Conservation (phyloP, 129 eudicot species). For the Lonicera japonica region DNA sequence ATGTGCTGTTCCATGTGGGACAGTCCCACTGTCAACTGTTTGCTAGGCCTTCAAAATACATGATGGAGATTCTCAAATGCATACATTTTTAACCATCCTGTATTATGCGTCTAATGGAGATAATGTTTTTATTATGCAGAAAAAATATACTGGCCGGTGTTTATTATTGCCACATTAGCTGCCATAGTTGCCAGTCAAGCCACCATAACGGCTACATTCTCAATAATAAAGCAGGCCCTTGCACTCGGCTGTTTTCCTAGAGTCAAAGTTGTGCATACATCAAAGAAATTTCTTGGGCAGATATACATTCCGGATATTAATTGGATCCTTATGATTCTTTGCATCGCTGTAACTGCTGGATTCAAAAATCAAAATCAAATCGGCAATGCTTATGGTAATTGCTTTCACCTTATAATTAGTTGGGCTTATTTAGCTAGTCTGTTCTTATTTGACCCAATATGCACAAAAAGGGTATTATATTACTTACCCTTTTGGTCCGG, state of each 20-base stretch:
- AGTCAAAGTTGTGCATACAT: slow-evolving; percentile 85
- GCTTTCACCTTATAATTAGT: no score
- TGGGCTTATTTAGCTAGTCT: no score
- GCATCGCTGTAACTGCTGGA: slow-evolving; percentile 86
- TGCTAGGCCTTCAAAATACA: no score
- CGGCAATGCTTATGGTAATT: slow-evolving; percentile 90
- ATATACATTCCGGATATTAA: slow-evolving; percentile 87
- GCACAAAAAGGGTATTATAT: no score
- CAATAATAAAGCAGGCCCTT: slow-evolving; percentile 80
- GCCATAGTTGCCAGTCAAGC: slow-evolving; percentile 96
- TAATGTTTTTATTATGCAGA: slow-evolving; percentile 40
- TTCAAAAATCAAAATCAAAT: slow-evolving; percentile 77
- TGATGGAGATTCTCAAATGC: no score
- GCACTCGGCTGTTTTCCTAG: slow-evolving; percentile 95
- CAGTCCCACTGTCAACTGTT: no score
- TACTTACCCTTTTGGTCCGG: no score
- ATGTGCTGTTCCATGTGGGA: no score
- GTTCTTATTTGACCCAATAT: no score
- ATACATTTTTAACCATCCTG: no score
- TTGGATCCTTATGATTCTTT: slow-evolving; percentile 94
- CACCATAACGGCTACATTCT: slow-evolving; percentile 86
- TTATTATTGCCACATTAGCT: slow-evolving; percentile 78
- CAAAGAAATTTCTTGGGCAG: slow-evolving; percentile 83
- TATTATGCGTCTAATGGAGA: no score
- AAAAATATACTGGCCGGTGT: slow-evolving; percentile 79